Evolutionary conservation across 2,329 filamentous ascomycete species (phyloP), one percentile per base, ranked within the genome.

Genomic region (Penicillium hordei): DNA sequence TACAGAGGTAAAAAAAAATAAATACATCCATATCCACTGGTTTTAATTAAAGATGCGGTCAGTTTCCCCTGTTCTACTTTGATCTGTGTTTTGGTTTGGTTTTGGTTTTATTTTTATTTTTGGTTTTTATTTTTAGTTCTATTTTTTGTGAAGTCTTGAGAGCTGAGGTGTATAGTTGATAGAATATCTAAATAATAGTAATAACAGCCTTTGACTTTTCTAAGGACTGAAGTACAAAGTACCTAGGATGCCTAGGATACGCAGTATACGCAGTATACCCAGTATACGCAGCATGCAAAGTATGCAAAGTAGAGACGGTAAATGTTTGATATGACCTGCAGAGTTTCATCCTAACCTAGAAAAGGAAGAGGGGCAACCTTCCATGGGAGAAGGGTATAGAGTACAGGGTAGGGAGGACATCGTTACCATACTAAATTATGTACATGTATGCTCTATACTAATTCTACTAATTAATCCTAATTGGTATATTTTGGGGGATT

Each of bases 21-120:
- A 48, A 12, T 34, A 23, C 44, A 21, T 44, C 29, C 23, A 33
- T 48, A 50, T 55, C 57, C 44, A 48, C 45, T 46, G 53, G 45
- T 56, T 61, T 62, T 60, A 62, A 60, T 64, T 64, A 62, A 63
- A 62, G 51, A 55, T 59, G 61, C 58, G 61, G 61, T 63, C 60
- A 57, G 55, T 40, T 40, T 54, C 59, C 40, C 59, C 44, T 31
- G 29, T 44, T 45, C 25, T 45, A 34, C 13, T 17, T 38, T 36
- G 34, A 48, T 48, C 23, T 49, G n/a, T 33, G 21, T 33, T 46
- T n/a, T n/a, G n/a, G n/a, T n/a, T n/a, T n/a, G n/a, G n/a, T n/a
- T n/a, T n/a, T n/a, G n/a, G n/a, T n/a, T n/a, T n/a, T n/a, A n/a
- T n/a, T n/a, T n/a, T 36, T 36, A 8, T n/a, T n/a, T 17, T 34